A percentile compares a stretch with the other conserved stretches of the same genome.
These are phyloP conservation scores for Xylaria sp. DNA, from an alignment of 2,329 filamentous ascomycete species.

Conservation along the genomic window DNA sequence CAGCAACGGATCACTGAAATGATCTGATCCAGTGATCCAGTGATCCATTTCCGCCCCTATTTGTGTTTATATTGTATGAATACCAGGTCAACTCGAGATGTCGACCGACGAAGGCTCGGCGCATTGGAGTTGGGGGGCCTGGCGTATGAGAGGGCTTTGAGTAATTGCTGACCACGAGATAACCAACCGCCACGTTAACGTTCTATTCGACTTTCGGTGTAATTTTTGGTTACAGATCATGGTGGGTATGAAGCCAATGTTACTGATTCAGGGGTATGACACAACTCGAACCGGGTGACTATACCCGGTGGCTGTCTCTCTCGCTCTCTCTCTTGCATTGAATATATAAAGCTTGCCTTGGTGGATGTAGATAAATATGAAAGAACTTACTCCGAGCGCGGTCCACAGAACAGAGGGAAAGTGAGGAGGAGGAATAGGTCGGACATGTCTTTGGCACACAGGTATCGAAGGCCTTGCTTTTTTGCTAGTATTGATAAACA, in stretches of 20 bases:
- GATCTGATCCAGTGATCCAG: conserved; percentile 9
- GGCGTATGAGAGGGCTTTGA: conserved; percentile 3
- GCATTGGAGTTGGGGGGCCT: conserved; percentile 1
- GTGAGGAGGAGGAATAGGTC: too few species aligned
- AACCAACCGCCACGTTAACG: not conserved
- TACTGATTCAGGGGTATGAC: conserved; percentile 3
- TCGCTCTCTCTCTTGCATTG: too few species aligned
- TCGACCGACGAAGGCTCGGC: conserved; percentile 2
- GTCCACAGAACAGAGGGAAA: too few species aligned
- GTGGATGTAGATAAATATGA: too few species aligned
- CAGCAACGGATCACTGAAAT: conserved; percentile 43
- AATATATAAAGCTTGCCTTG: too few species aligned
- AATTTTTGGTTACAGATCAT: conserved; percentile 1
- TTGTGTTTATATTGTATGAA: conserved; percentile 1
- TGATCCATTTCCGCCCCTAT: conserved; percentile 8
- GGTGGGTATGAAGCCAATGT: not conserved
- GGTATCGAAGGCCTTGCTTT: not conserved
- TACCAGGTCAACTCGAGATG: not conserved
- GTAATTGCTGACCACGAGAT: not conserved
- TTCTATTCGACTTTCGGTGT: not conserved
- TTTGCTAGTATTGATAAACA: not conserved
- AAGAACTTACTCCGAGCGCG: too few species aligned
- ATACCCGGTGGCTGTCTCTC: too few species aligned
- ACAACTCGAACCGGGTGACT: too few species aligned
- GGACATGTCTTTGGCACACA: too few species aligned